These are phyloP conservation scores for Scheffersomyces stipitis DNA, from an alignment of 805 yeast genomes.

Conservation along the genomic window DNA sequence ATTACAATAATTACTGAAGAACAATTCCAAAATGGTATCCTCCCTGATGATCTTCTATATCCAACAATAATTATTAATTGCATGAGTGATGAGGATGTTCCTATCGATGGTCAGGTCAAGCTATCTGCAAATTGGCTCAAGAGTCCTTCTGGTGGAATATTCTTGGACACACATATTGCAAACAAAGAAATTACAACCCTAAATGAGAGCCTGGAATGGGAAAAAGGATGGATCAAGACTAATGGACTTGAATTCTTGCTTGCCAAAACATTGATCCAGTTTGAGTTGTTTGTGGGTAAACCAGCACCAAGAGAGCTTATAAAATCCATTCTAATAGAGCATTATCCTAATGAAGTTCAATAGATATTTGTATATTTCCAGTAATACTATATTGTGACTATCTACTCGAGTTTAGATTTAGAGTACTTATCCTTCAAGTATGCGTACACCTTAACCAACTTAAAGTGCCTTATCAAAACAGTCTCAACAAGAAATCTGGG, in stretches of 20 bases:
- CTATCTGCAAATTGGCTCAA: slow-evolving; percentile 12
- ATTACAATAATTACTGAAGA: slow-evolving; percentile 1
- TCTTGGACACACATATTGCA: slow-evolving; percentile 11
- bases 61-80: slow-evolving; percentile 12
- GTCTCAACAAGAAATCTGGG: slow-evolving; percentile 52
- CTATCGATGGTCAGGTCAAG: slow-evolving; percentile 4
- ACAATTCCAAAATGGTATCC: not conserved
- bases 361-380: too few species aligned
- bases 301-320: slow-evolving; percentile 14
- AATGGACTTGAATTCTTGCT: slow-evolving; percentile 15
- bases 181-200: too few species aligned
- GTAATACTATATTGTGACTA: too few species aligned
- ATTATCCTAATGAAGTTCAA: not conserved
- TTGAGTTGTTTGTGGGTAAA: slow-evolving; percentile 16
- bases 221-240: slow-evolving; percentile 13
- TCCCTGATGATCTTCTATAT: slow-evolving; percentile 3
- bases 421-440: slow-evolving; percentile 20
- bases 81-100: slow-evolving; percentile 5
- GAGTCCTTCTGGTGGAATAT: slow-evolving; percentile 14
- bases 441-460: slow-evolving; percentile 24
- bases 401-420: slow-evolving; percentile 6
- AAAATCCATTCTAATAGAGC: slow-evolving; percentile 1
- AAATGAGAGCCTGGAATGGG: slow-evolving; percentile 1
- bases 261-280: slow-evolving; percentile 13
- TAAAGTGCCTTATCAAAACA: slow-evolving; percentile 36